Conservation (phyloP, 2,329 filamentous ascomycete species). For the Aspergillus jensenii region DNA sequence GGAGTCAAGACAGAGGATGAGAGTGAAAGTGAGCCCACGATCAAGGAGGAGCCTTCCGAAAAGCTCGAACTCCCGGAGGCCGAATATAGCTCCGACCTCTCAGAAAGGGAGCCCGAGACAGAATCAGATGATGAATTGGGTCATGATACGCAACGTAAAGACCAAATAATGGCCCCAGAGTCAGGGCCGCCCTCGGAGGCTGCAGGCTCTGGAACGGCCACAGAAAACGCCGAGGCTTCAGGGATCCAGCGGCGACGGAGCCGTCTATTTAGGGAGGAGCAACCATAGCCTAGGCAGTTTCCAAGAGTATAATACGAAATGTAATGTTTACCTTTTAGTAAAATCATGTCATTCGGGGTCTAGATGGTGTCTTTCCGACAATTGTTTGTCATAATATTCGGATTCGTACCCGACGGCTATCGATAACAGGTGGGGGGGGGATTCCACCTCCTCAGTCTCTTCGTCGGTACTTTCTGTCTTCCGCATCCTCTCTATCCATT, state of each 20-base stretch:
- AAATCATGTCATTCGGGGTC: neutral
- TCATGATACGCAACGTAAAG: neutral
- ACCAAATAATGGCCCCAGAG: neutral
- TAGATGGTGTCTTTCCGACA: neutral
- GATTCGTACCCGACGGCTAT: constrained; percentile 16
- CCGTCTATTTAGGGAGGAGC: constrained; percentile 21
- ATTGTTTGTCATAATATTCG: neutral
- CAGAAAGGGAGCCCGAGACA: constrained; percentile 20
- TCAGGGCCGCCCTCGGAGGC: constrained; percentile 37
- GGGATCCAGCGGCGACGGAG: constrained; percentile 36
- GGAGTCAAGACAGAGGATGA: constrained; percentile 17
- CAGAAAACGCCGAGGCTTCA: constrained; percentile 32
- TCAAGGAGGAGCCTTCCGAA: constrained; percentile 23
- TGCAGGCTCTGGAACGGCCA: constrained; percentile 57
- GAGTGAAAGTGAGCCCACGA: constrained; percentile 15
- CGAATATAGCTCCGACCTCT: neutral
- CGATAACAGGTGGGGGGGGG: constrained; percentile 21
- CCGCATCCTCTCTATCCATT: constrained; percentile 2
- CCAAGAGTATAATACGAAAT: neutral
- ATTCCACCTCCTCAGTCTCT: constrained; percentile 8
- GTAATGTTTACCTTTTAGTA: neutral
- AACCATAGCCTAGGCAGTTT: constrained; percentile 1
- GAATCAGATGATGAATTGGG: constrained; percentile 10
- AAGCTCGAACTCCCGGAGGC: constrained; percentile 2
- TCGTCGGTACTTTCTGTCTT: constrained; percentile 12